phyloP scores from a whole-genome alignment of 164 flowering plant genomes.

The Platanus orientalis region DNA sequence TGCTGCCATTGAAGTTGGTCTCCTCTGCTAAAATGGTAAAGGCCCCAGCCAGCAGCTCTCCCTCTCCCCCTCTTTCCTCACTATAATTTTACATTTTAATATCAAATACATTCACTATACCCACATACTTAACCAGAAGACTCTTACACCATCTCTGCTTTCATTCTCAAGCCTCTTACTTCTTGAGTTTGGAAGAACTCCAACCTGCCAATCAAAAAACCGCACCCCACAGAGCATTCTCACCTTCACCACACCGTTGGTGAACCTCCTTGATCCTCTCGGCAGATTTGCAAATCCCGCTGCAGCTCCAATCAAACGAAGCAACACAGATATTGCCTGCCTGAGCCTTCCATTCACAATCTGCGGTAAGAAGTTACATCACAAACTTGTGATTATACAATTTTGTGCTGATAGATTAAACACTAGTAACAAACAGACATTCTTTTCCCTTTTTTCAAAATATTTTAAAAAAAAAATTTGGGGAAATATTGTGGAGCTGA shows the following conservation, averaged over 20 bases:
- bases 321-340: slow-evolving; percentile 93
- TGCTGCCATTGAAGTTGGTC: slow-evolving; percentile 12
- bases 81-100: slow-evolving; percentile 22
- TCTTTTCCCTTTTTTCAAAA: too few relatives aligned
- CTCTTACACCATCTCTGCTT: slow-evolving; percentile 9
- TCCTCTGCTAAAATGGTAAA: slow-evolving; percentile 34
- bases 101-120: slow-evolving; percentile 25
- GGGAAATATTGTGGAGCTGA: too few relatives aligned
- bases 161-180: too few relatives aligned
- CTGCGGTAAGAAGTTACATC: too few relatives aligned
- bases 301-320: slow-evolving; percentile 95
- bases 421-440: too few relatives aligned
- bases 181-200: too few relatives aligned
- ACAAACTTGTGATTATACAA: too few relatives aligned
- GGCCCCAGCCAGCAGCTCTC: slow-evolving; percentile 16
- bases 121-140: slow-evolving; percentile 13
- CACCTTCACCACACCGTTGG: slow-evolving; percentile 84
- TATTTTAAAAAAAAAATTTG: too few relatives aligned
- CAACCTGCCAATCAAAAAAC: too few relatives aligned
- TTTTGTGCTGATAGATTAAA: too few relatives aligned
- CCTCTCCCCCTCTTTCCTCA: too few relatives aligned
- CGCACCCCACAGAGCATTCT: slow-evolving; percentile 70
- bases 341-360: too few relatives aligned
- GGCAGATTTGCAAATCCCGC: slow-evolving; percentile 86
- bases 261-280: slow-evolving; percentile 92